Conservation (phyloP, 352 stramenopile species). For the Pythium scleroteichum region DNA sequence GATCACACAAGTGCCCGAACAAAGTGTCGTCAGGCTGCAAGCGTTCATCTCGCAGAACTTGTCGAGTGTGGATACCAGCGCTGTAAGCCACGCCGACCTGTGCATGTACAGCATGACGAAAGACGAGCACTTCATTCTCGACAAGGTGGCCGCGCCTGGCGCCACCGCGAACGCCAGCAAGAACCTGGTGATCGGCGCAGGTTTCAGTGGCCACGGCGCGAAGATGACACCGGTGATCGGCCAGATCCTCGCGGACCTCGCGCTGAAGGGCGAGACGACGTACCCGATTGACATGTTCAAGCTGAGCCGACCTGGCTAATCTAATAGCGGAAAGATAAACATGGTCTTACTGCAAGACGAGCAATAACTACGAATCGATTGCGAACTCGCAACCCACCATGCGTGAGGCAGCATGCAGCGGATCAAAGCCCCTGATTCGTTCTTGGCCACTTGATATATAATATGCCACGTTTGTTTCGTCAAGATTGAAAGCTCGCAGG, state of each 20-base stretch:
- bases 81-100: slow-evolving; percentile 36
- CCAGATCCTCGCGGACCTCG: slow-evolving; percentile 65
- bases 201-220: slow-evolving; percentile 75
- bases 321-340: too few relatives aligned
- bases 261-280: slow-evolving; percentile 38
- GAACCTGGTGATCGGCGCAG: slow-evolving; percentile 55
- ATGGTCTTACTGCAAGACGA: too few relatives aligned
- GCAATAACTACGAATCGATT: too few relatives aligned
- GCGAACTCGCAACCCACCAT: too few relatives aligned
- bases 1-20: slow-evolving; percentile 26
- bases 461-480: too few relatives aligned
- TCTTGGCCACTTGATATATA: too few relatives aligned
- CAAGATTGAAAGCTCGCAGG: too few relatives aligned
- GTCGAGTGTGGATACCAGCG: slow-evolving; percentile 43
- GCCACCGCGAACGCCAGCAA: slow-evolving; percentile 13
- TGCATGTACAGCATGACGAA: slow-evolving; percentile 83
- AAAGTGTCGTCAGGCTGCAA: slow-evolving; percentile 24
- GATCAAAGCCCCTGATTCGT: too few relatives aligned
- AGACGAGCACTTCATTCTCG: slow-evolving; percentile 72
- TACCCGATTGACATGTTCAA: slow-evolving; percentile 32
- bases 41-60: slow-evolving; percentile 45
- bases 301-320: too few relatives aligned
- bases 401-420: too few relatives aligned
- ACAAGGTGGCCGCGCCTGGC: slow-evolving; percentile 32
- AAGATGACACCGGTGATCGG: slow-evolving; percentile 83